Evolutionary conservation across 2,329 filamentous ascomycete species (phyloP).

Genomic region (Apiospora rasikravindrae): DNA sequence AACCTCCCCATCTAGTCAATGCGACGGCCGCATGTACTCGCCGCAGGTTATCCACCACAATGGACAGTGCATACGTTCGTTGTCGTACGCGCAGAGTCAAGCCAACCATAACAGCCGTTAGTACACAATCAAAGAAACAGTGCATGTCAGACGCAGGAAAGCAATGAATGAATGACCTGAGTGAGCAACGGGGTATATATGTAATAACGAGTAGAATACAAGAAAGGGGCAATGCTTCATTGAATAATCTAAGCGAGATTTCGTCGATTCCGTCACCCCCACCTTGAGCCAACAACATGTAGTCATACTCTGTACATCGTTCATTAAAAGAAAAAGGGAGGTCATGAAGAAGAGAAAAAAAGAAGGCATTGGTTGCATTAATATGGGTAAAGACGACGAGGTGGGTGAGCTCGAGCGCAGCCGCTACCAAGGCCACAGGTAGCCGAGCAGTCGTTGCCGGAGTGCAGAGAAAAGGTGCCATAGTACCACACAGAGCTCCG

Average conservation of each 20-base stretch:
- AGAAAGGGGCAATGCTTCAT: not conserved
- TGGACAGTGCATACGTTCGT: too few relatives aligned
- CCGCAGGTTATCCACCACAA: not conserved
- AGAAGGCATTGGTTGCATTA: not conserved
- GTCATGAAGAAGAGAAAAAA: not conserved
- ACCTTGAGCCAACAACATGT: not conserved
- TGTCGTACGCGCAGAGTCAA: not conserved
- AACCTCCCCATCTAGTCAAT: not conserved
- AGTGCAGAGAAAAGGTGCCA: not conserved
- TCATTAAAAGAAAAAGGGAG: not conserved
- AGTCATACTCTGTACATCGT: not conserved
- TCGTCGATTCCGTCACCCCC: not conserved
- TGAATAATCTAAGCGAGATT: not conserved
- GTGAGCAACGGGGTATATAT: slow-evolving; percentile 15
- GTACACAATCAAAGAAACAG: not conserved
- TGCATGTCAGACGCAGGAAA: not conserved
- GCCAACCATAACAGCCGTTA: not conserved
- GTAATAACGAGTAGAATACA: slow-evolving; percentile 5
- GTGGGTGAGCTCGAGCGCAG: not conserved
- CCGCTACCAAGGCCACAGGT: not conserved
- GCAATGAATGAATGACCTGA: not conserved
- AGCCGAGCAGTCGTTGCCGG: not conserved
- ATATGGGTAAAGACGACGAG: not conserved
- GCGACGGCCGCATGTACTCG: not conserved
- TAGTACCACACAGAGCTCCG: not conserved